Conservation (phyloP, 192 early-diverging fungal genomes). For the Dimargaris xerosporica region DNA sequence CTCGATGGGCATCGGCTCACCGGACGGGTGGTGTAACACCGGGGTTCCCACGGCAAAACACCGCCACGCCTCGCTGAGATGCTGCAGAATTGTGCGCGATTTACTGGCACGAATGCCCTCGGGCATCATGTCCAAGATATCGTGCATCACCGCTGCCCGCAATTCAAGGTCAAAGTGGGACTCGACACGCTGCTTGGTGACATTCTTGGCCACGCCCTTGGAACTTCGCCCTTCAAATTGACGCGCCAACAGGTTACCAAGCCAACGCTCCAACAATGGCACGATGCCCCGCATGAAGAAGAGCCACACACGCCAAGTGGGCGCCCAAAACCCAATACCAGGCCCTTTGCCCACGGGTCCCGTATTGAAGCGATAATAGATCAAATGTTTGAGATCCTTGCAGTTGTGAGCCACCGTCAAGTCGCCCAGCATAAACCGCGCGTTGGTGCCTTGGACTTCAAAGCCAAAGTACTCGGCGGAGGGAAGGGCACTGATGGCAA, state of each 20-base stretch:
- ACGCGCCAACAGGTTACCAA: conserved; percentile 94
- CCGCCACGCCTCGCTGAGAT: conserved; percentile 89
- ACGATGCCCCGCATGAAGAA: conserved; percentile 99
- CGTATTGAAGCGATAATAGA: conserved; percentile 88
- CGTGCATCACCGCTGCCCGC: conserved; percentile 96
- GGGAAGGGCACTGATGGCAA: neutral
- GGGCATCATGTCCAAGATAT: conserved; percentile 99
- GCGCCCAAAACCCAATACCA: conserved; percentile 97
- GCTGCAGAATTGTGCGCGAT: conserved; percentile 87
- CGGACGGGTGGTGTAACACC: conserved; percentile 17
- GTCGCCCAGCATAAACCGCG: conserved; percentile 9
- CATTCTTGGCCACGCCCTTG: conserved; percentile 94
- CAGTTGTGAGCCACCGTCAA: conserved; percentile 21
- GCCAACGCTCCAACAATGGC: conserved; percentile 93
- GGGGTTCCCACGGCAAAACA: conserved; percentile 27
- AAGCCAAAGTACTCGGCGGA: conserved; percentile 15
- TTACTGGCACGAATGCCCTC: conserved; percentile 97
- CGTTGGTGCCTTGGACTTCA: conserved; percentile 10
- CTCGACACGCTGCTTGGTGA: conserved; percentile 98
- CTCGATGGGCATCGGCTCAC: conserved; percentile 16
- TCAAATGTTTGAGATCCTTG: conserved; percentile 90
- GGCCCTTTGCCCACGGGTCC: conserved; percentile 97
- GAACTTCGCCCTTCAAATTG: conserved; percentile 97
- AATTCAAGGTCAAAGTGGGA: conserved; percentile 96
- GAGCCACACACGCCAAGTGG: conserved; percentile 98